These are phyloP conservation scores for Gamarada debralockiae DNA, from an alignment of 495 filamentous ascomycete species.

Conservation along the genomic window DNA sequence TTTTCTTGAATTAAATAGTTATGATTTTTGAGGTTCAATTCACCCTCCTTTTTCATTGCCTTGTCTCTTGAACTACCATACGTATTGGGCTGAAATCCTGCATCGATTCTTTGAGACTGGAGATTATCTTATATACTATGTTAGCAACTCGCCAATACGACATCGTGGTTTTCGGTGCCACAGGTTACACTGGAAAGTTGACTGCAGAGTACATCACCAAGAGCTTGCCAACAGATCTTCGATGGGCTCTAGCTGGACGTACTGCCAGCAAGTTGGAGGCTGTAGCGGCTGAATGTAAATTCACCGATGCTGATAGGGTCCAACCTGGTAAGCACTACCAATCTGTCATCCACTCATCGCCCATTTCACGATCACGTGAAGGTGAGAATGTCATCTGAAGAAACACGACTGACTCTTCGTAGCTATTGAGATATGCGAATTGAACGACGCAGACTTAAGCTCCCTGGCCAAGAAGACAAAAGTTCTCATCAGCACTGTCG, in stretches of 20 bases:
- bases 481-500: slow-evolving; percentile 78
- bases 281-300: slow-evolving; percentile 60
- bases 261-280: slow-evolving; percentile 66
- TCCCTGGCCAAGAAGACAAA: slow-evolving; percentile 69
- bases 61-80: no score
- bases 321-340: slow-evolving; percentile 58
- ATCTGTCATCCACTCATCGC: neutral
- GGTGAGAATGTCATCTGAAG: neutral
- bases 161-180: slow-evolving; percentile 76
- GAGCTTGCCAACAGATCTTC: slow-evolving; percentile 70
- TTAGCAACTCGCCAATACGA: slow-evolving; percentile 63
- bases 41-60: no score
- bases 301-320: slow-evolving; percentile 63
- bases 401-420: slow-evolving; percentile 7
- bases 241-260: slow-evolving; percentile 88
- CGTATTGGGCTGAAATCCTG: no score
- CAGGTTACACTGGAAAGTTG: slow-evolving; percentile 82
- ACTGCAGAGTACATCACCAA: slow-evolving; percentile 74
- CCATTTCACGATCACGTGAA: neutral
- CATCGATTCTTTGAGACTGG: no score
- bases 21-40: no score
- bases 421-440: slow-evolving; percentile 61
- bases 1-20: no score
- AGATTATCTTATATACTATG: slow-evolving; percentile 18
- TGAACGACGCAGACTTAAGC: slow-evolving; percentile 60